A percentile compares a stretch with the other conserved stretches of the same genome.
Conservation (phyloP, 208 protist genomes). For the Crithidia acanthocephali region DNA sequence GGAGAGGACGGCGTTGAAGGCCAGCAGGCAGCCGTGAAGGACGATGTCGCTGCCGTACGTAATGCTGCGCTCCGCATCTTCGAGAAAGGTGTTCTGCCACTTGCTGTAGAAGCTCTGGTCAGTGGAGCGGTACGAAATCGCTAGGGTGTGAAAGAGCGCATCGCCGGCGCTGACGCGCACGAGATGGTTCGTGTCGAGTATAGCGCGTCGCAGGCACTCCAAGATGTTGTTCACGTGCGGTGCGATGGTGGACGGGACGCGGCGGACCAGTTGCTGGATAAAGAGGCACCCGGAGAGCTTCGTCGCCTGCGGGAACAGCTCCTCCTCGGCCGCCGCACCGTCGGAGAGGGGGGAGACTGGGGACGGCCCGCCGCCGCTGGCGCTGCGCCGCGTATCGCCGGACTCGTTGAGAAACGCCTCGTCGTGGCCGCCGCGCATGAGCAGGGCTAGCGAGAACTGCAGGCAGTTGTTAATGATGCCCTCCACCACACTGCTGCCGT, state of each 20-base stretch:
- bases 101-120: conserved; percentile 49
- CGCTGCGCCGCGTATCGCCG: neutral
- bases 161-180: conserved; percentile 51
- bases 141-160: conserved; percentile 57
- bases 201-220: conserved; percentile 58
- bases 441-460: conserved; percentile 53
- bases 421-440: conserved; percentile 47
- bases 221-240: conserved; percentile 56
- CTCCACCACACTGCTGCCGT: conserved; percentile 74
- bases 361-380: neutral
- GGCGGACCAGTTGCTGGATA: conserved; percentile 71
- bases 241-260: conserved; percentile 67
- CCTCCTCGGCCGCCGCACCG: conserved; percentile 4
- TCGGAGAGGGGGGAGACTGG: conserved; percentile 5
- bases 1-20: conserved; percentile 76
- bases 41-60: conserved; percentile 39
- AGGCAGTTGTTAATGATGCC: conserved; percentile 74
- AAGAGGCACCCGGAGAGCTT: conserved; percentile 78
- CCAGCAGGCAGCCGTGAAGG: conserved; percentile 64
- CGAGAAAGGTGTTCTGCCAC: conserved; percentile 72
- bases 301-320: conserved; percentile 40
- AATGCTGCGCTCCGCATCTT: conserved; percentile 53
- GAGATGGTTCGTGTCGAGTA: conserved; percentile 50
- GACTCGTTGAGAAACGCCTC: conserved; percentile 36
- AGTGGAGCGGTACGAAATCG: conserved; percentile 68